These are phyloP conservation scores for Aspergillus aculeatinus DNA, from an alignment of 2,329 filamentous ascomycete genomes.

Conservation along the genomic window DNA sequence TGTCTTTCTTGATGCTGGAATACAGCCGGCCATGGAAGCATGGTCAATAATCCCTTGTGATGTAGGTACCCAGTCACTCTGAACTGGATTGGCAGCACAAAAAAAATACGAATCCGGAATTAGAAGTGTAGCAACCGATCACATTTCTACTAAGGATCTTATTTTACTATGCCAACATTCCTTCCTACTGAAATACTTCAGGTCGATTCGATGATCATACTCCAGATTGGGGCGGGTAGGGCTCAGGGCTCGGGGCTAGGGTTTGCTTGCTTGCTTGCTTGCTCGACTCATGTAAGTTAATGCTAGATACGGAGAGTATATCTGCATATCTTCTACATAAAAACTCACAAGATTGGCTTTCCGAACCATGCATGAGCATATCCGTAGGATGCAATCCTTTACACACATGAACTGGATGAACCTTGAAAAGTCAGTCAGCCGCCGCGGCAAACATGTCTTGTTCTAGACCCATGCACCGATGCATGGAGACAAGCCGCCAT, in stretches of 20 bases:
- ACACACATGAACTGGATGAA: background rate
- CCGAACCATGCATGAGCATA: background rate
- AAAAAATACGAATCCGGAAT: no score
- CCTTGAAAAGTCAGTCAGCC: no score
- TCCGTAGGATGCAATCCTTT: background rate
- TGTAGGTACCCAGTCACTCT: no score
- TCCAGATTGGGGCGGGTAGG: background rate
- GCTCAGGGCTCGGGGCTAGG: constrained; percentile 17
- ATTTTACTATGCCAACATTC: no score
- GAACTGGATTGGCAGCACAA: no score
- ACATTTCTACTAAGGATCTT: no score
- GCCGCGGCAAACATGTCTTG: background rate
- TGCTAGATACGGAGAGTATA: background rate
- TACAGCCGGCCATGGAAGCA: no score
- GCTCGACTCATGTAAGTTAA: background rate
- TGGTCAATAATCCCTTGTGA: no score
- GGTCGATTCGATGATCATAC: no score
- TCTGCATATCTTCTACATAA: background rate
- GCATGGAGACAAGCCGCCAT: background rate
- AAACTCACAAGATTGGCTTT: background rate
- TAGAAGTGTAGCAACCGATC: no score
- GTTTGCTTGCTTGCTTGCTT: background rate
- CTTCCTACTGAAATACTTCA: no score
- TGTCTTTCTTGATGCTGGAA: no score
- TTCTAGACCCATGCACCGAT: background rate